Conservation (phyloP, 179 eudicot genomes). For the Nepenthes alata region DNA sequence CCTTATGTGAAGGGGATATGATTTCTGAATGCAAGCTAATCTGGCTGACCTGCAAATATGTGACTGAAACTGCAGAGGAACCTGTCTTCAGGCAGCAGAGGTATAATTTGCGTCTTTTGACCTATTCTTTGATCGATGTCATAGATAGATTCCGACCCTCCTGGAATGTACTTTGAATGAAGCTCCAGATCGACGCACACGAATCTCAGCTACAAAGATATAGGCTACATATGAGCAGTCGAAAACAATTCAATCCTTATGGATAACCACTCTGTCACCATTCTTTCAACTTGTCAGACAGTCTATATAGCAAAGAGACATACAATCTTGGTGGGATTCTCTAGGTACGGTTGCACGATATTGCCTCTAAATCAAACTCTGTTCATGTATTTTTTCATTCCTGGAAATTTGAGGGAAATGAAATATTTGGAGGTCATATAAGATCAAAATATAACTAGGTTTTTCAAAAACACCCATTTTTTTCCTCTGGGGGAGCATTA, state of each 20-base stretch:
- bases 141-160: conserved; percentile 24
- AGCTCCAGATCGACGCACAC: conserved; percentile 24
- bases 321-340: too few species aligned
- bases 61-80: conserved; percentile 27
- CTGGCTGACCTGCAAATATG: conserved; percentile 26
- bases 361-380: too few species aligned
- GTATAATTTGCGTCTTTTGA: conserved; percentile 17
- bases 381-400: too few species aligned
- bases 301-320: too few species aligned
- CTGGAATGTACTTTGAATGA: conserved; percentile 19
- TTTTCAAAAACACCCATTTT: too few species aligned
- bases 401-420: too few species aligned
- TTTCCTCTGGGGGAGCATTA: too few species aligned
- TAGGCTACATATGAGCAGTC: neutral
- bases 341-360: too few species aligned
- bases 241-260: neutral
- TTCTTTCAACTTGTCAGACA: too few species aligned
- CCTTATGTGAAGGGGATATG: neutral
- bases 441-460: too few species aligned
- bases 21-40: neutral
- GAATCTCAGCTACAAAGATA: conserved; percentile 16
- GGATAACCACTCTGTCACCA: neutral
- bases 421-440: too few species aligned
- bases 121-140: conserved; percentile 24
- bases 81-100: conserved; percentile 26